Evolutionary conservation across 164 flowering plant species (phyloP).

Genomic region (Umbilicus rupestris): DNA sequence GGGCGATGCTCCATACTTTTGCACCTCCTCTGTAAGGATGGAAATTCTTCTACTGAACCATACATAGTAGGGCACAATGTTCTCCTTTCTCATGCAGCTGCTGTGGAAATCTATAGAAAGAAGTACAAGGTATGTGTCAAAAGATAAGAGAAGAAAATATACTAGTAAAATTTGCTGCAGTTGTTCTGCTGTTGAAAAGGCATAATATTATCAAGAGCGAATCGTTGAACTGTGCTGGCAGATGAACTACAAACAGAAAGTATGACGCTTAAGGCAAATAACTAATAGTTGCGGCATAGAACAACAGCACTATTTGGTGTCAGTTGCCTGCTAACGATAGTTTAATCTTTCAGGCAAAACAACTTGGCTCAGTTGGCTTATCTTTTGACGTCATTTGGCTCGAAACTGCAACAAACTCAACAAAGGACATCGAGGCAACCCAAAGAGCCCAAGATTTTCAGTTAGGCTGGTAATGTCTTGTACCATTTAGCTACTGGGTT

Average conservation of each 20-base stretch:
- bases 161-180: too few species aligned
- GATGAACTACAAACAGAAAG: too few species aligned
- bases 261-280: too few species aligned
- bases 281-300: too few species aligned
- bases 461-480: not conserved
- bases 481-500: not conserved
- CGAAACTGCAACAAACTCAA: not conserved
- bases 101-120: conserved; percentile 43
- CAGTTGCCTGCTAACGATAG: not conserved
- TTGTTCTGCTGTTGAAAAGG: too few species aligned
- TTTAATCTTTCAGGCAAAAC: conserved; percentile 3
- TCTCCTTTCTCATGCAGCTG: conserved; percentile 67
- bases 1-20: conserved; percentile 72
- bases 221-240: too few species aligned
- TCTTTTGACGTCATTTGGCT: not conserved
- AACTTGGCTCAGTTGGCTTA: not conserved
- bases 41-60: conserved; percentile 86
- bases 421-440: conserved; percentile 1
- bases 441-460: conserved; percentile 5
- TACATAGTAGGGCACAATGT: conserved; percentile 72
- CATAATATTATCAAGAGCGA: too few species aligned
- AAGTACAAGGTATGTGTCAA: conserved; percentile 52
- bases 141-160: not conserved
- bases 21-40: conserved; percentile 50
- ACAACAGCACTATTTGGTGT: not conserved